Base-by-base conservation (phyloP, 306 rosid genomes). In the Dalbergia cochinchinensis region DNA sequence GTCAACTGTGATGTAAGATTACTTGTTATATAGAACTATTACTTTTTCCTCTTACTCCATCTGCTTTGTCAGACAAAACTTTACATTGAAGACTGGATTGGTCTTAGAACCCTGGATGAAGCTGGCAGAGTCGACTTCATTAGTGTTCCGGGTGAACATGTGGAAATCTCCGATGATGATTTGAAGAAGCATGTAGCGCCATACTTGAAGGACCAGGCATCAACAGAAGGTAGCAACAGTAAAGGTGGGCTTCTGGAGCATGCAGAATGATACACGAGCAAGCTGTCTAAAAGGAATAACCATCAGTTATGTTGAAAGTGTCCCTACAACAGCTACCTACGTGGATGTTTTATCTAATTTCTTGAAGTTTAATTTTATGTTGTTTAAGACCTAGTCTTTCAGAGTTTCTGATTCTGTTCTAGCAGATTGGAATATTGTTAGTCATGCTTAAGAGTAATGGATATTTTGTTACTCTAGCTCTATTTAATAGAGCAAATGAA, bases 21-120 rank as follows among this genome's bases (percentile, higher is more conserved):
- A 39, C 67, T 33, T 59, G 44, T 41, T 19, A 55, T 64, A 22
- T 31, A 71, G 26, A 51, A 15, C 3, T n/a, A n/a, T 35, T 34
- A 12, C 54, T n/a, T 71, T 57, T 42, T 19, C 18, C 3, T 37
- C 2, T 37, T 48, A 15, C 18, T 4, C 16, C 18, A 48, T 62
- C 20, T 76, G 83, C 22, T 70, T 12, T 78, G 75, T 79, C 93
- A 94, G 99, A 95, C 98, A 20, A 34, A 84, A 63, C 96, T 95
- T 41, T 95, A 91, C 80, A 75, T 13, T 4, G 96, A 91, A 81
- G 97, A 95, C 65, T 95, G 97, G 98, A 93, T 91, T 71, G 98
- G 98, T 61, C 81, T 93, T 82, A 93, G 84, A 87, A 88, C 82
- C 54, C 57, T 95, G 79, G 98, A 93, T 53, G 87, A 91, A 82